Conservation (phyloP, 306 rosid species). For the Nissolia schottii region DNA sequence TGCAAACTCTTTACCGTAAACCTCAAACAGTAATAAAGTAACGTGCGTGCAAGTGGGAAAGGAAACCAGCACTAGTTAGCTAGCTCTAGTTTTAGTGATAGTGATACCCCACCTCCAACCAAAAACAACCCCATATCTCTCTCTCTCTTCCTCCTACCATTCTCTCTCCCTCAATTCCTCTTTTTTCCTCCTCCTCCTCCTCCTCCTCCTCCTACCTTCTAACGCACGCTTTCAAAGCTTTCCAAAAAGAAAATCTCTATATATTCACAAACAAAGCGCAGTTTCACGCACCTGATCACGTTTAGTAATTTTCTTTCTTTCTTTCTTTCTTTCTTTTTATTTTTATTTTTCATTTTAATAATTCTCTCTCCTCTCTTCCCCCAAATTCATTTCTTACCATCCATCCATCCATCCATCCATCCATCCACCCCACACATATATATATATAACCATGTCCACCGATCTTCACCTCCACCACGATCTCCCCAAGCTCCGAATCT, state of each 20-base stretch:
- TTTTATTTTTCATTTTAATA: no score
- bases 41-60: slow-evolving; percentile 11
- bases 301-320: neutral
- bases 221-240: slow-evolving; percentile 39
- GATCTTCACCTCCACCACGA: slow-evolving; percentile 29
- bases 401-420: neutral
- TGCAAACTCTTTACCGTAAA: no score
- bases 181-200: neutral
- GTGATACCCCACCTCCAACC: slow-evolving; percentile 31
- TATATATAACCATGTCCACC: slow-evolving; percentile 28
- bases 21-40: neutral
- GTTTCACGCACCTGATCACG: slow-evolving; percentile 31
- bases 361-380: neutral
- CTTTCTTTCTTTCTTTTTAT: no score
- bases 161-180: neutral
- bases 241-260: slow-evolving; percentile 22
- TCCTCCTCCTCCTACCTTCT: slow-evolving; percentile 22
- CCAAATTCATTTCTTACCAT: neutral
- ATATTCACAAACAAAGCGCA: slow-evolving; percentile 13
- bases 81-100: neutral
- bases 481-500: slow-evolving; percentile 24
- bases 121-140: neutral
- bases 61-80: neutral
- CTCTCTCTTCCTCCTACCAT: neutral
- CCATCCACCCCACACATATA: no score